phyloP scores from a whole-genome alignment of 345 rosid genomes.

The Corchorus capsularis region DNA sequence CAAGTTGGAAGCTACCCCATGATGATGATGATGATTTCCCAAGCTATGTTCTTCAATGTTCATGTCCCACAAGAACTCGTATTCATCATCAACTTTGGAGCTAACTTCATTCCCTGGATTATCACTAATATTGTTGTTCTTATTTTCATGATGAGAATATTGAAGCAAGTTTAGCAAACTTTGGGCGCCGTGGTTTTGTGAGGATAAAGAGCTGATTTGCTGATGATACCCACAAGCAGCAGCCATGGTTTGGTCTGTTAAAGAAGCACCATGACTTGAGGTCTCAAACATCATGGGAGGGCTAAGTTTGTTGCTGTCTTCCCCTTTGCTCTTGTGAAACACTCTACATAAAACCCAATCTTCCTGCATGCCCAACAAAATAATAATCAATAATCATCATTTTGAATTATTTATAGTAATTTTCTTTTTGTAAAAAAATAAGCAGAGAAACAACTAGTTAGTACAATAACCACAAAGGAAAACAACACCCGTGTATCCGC shows the following conservation, averaged over 20 bases:
- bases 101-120: constrained; percentile 13
- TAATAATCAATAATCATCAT: too few relatives aligned
- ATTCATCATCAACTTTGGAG: constrained; percentile 43
- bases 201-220: constrained; percentile 29
- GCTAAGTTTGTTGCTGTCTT: constrained; percentile 26
- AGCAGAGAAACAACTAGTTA: too few relatives aligned
- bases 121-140: constrained; percentile 19
- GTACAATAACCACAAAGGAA: too few relatives aligned
- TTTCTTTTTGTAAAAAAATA: too few relatives aligned
- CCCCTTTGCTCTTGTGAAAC: constrained; percentile 69
- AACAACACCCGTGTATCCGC: too few relatives aligned
- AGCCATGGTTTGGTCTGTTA: constrained; percentile 8
- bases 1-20: constrained; percentile 43
- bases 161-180: constrained; percentile 46
- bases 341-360: constrained; percentile 98
- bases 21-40: constrained; percentile 14
- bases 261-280: constrained; percentile 25
- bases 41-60: constrained; percentile 40
- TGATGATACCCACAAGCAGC: constrained; percentile 30
- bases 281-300: constrained; percentile 35
- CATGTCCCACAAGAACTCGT: constrained; percentile 55
- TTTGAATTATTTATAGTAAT: too few relatives aligned
- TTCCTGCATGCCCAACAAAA: constrained; percentile 55
- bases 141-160: constrained; percentile 32
- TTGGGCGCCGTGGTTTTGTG: constrained; percentile 33